Percentiles rank a stretch among this genome's conserved stretches.
These are phyloP conservation scores for Seiridium cupressi DNA, from an alignment of 2,329 filamentous ascomycete genomes.

Conservation along the genomic window DNA sequence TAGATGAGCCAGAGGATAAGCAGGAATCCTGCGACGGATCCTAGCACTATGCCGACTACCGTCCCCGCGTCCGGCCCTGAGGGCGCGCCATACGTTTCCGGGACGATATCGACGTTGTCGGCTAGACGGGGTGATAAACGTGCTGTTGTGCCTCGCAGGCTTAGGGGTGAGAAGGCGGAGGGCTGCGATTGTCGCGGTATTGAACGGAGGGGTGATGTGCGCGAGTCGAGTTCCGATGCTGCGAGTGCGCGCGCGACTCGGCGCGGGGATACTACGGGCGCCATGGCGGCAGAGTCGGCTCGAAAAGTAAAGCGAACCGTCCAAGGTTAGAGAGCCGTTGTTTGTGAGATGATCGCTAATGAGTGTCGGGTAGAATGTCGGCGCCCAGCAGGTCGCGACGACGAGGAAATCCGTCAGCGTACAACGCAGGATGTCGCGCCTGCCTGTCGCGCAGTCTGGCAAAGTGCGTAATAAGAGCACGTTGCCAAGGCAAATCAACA, in stretches of 20 bases:
- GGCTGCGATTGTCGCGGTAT: constrained; percentile 8
- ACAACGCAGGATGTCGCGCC: not conserved
- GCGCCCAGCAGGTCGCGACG: not conserved
- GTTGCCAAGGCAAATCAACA: not conserved
- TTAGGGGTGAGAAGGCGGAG: constrained; percentile 5
- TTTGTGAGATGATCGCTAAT: not conserved
- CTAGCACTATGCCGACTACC: constrained; percentile 33
- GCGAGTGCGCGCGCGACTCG: constrained; percentile 14
- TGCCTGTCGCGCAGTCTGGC: not conserved
- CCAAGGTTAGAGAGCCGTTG: not conserved
- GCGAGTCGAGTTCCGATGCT: constrained; percentile 7
- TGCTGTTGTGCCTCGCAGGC: not conserved
- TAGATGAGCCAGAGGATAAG: constrained; percentile 25
- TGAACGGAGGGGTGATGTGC: constrained; percentile 11
- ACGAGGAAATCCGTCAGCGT: not conserved
- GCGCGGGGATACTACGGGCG: constrained; percentile 10
- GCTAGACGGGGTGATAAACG: not conserved
- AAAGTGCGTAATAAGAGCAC: not conserved
- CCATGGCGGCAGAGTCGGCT: not conserved
- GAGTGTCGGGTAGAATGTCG: not conserved
- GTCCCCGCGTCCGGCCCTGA: constrained; percentile 28
- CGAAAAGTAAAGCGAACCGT: not conserved
- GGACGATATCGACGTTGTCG: constrained; percentile 21
- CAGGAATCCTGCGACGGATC: constrained; percentile 40
- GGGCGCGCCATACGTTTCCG: constrained; percentile 40